phyloP scores from a whole-genome alignment of 495 filamentous ascomycete species.

The Penicillium cinerascens region DNA sequence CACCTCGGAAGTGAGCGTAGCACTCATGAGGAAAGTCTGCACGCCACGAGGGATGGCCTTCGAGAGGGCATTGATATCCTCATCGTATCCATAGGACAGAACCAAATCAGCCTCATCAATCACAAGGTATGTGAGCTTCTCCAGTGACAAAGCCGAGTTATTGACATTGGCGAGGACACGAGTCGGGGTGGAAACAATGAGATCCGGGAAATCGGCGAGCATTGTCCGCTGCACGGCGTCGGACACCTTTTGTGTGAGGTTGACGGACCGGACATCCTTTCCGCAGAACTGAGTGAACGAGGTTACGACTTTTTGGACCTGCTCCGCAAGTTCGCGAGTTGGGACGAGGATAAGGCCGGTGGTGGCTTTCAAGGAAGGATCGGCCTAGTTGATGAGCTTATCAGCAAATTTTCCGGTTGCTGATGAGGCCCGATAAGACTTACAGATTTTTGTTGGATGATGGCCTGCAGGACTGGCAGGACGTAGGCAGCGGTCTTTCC shows the following conservation, averaged over 20 bases:
- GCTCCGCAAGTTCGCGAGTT: conserved; percentile 87
- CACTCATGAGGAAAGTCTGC: conserved; percentile 90
- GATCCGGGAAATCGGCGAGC: conserved; percentile 81
- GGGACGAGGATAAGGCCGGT: conserved; percentile 86
- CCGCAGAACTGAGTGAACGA: conserved; percentile 76
- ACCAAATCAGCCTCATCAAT: conserved; percentile 95
- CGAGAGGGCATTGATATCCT: conserved; percentile 76
- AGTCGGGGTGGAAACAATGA: conserved; percentile 85
- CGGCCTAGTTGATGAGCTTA: conserved; percentile 19
- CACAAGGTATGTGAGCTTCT: conserved; percentile 72
- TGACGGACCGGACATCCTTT: conserved; percentile 75
- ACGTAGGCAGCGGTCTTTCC: conserved; percentile 98
- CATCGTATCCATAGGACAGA: conserved; percentile 90
- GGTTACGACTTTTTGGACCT: conserved; percentile 73
- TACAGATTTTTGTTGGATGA: conserved; percentile 73
- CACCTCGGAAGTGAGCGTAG: conserved; percentile 82
- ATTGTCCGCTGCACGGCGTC: conserved; percentile 79
- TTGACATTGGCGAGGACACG: conserved; percentile 69
- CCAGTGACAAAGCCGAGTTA: conserved; percentile 62
- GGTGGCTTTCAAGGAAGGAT: conserved; percentile 43
- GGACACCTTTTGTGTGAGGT: conserved; percentile 83
- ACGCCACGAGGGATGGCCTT: conserved; percentile 75
- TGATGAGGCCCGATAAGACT: conserved; percentile 17
- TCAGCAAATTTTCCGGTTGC: background rate
- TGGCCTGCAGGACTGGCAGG: conserved; percentile 78